phyloP scores from a whole-genome alignment of 1,284 basidiomycete species.

The Sporisorium iseilematis-ciliati region DNA sequence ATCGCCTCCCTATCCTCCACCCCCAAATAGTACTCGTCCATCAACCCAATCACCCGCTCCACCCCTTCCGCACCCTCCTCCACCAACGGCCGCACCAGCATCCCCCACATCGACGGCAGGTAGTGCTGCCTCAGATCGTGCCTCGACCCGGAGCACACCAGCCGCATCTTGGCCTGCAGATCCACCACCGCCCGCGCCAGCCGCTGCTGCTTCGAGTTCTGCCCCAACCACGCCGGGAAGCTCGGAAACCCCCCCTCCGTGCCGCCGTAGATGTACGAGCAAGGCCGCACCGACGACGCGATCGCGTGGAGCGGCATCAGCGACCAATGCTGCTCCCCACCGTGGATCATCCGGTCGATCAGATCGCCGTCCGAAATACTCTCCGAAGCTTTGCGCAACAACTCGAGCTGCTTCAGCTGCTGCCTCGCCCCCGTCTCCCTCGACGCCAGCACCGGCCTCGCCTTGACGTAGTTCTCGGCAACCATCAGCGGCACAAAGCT shows the following conservation, averaged over 20 bases:
- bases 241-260: slow-evolving; percentile 56
- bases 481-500: slow-evolving; percentile 94
- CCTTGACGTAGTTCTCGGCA: slow-evolving; percentile 76
- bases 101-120: slow-evolving; percentile 83
- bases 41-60: slow-evolving; percentile 82
- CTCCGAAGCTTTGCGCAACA: slow-evolving; percentile 80
- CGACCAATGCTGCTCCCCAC: slow-evolving; percentile 89
- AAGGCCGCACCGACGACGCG: slow-evolving; percentile 80
- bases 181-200: slow-evolving; percentile 85
- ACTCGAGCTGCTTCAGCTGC: slow-evolving; percentile 79
- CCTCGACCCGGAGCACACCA: slow-evolving; percentile 89
- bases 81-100: slow-evolving; percentile 83
- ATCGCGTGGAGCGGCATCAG: slow-evolving; percentile 94
- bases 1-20: slow-evolving; percentile 97
- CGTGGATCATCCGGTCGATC: slow-evolving; percentile 93
- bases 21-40: slow-evolving; percentile 94
- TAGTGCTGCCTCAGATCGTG: slow-evolving; percentile 91
- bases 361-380: slow-evolving; percentile 95
- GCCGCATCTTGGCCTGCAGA: slow-evolving; percentile 92
- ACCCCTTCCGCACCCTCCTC: slow-evolving; percentile 75
- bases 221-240: slow-evolving; percentile 77
- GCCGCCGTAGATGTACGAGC: slow-evolving; percentile 59
- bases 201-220: slow-evolving; percentile 92
- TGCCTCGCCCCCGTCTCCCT: slow-evolving; percentile 56
- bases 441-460: slow-evolving; percentile 71